Evolutionary conservation across 83 land plant species (phyloP), one percentile per base, ranked within the genome.

Genomic region (Picea abies): DNA sequence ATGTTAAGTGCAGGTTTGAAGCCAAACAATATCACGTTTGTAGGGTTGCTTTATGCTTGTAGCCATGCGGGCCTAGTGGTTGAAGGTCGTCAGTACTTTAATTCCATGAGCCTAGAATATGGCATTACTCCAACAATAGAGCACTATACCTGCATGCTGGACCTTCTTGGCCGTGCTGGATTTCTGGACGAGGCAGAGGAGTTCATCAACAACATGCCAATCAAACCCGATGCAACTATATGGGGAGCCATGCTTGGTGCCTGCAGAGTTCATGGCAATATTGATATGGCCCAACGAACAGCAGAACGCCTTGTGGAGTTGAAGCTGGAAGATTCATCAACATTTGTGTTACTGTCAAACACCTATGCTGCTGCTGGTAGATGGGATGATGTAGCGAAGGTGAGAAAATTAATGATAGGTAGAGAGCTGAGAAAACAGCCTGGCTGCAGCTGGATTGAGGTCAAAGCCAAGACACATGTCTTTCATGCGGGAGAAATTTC

Each of bases 31-130:
- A 37, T 79, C 19, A 73, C 83, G 32, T 84, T 81, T 3, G 41
- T 79, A 47, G 67, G 75, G 10, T 23, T 79, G 15, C 64, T 83
- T 16, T 69, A 78, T 41, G 72, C 85, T 17, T 83, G 85, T 37
- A 83, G 84, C 84, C 84, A 82, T 75, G 79, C 78, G 0, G 79
- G 79, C 16, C 68, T 82, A 41, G 64, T 82, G 62, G 84, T 75
- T 17, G 84, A 82, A 75, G 84, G 84, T 14, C 62, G 7, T 41
- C 68, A 63, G 8, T 16, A 70, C 23, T 82, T 60, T 41, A 29
- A 35, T 29, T 82, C 79, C 14, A 82, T 75, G 79, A 14, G 63
- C 47, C 60, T 60, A 82, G 84, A 82, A 17, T 82, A 60, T 41
- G 84, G 79, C 19, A 64, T 78, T 25, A 68, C 35, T 35, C 35